Evolutionary conservation across 1,284 basidiomycete genomes (phyloP), one percentile per base, ranked within the genome.

Genomic region (Farysia itapuensis): DNA sequence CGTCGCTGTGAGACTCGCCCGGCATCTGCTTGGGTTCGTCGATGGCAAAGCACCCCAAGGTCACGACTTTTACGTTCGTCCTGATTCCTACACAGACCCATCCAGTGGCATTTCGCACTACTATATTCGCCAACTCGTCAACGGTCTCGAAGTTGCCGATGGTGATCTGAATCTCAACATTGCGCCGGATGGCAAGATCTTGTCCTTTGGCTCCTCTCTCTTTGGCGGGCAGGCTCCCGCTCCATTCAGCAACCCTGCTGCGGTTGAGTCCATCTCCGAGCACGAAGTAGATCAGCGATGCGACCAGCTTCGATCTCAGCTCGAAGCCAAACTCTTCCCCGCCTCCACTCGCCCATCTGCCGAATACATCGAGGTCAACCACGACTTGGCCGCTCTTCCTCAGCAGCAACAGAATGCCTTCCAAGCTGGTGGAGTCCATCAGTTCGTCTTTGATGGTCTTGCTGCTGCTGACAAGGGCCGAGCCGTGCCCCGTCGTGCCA

Each of bases 141-240:
- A 70, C 32, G 67, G 67, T 6, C 44, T 70, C 31, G 49, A 61
- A 28, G 64, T 70, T 1, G 57, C 53, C 20, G 66, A 70, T 28
- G 64, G 49, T 36, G 65, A 65, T 42, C 53, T 70, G 38, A 65
- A 70, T 44, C 51, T 64, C 43, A 64, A 64, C 36, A 53, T 64
- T 19, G 52, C 48, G 14, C 44, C 51, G 22, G 26, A 52, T 22
- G 67, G 67, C 51, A 51, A 67, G 38, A 44, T 69, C 20, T 51
- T 69, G 25, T 60, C 59, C 20, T 70, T 69, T 16, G 63, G 67
- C 35, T 54, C 50, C 26, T 61, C 67, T 25, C 57, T 70, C 41
- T 70, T 51, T 39, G 32, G 36, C 22, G 68, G 67, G 16, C 35
- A 51, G 28, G 48, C 53, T 11, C 67, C 67, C 29, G 37, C 43